Conservation (phyloP, 768 basidiomycete genomes). For the Lactifluus volemus region DNA sequence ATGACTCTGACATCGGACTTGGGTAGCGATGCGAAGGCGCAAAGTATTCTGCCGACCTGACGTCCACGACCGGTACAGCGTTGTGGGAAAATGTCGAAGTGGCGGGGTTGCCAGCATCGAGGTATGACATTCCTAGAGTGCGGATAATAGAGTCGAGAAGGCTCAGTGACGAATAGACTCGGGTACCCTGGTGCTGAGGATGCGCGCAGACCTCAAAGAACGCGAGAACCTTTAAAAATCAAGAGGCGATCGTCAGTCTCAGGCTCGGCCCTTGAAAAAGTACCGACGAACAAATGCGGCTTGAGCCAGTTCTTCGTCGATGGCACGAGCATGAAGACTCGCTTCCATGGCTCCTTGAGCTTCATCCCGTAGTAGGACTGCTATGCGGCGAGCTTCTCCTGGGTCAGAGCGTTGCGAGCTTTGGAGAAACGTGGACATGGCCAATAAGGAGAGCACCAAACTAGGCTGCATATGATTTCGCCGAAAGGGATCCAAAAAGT, state of each 20-base stretch:
- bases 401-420: slow-evolving; percentile 55
- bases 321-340: slow-evolving; percentile 60
- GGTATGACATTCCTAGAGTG: slow-evolving; percentile 44
- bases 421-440: slow-evolving; percentile 59
- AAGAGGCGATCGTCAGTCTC: slow-evolving; percentile 1
- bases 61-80: slow-evolving; percentile 4
- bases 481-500: slow-evolving; percentile 45
- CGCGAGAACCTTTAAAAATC: slow-evolving; percentile 46
- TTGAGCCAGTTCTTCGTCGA: slow-evolving; percentile 66
- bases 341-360: slow-evolving; percentile 65
- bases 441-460: slow-evolving; percentile 51
- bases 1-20: neutral
- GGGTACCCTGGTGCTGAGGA: slow-evolving; percentile 45
- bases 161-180: slow-evolving; percentile 47
- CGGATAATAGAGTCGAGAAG: slow-evolving; percentile 65
- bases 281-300: slow-evolving; percentile 56
- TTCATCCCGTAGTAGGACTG: slow-evolving; percentile 53
- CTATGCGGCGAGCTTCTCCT: slow-evolving; percentile 42
- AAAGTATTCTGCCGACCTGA: neutral
- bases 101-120: slow-evolving; percentile 46
- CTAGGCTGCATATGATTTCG: slow-evolving; percentile 59
- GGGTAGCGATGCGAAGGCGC: neutral
- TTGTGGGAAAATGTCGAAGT: slow-evolving; percentile 12
- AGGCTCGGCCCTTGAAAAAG: neutral
- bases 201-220: slow-evolving; percentile 68